A percentile compares a stretch with the other conserved stretches of the same genome.
phyloP scores from a whole-genome alignment of 805 yeast genomes.

The Pichia membranifaciens region DNA sequence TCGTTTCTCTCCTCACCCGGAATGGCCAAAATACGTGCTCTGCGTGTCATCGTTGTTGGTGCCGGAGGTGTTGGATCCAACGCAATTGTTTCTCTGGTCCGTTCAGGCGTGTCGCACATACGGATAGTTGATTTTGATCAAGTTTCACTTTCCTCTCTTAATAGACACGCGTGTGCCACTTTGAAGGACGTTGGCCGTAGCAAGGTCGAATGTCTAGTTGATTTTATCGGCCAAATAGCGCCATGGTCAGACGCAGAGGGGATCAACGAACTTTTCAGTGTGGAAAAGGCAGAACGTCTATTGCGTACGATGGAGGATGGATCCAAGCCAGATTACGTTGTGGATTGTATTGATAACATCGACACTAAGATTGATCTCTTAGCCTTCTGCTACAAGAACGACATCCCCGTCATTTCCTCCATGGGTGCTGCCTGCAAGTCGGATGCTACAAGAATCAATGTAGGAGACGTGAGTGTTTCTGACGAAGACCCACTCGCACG shows the following conservation, averaged over 20 bases:
- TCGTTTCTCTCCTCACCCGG: slow-evolving; percentile 90
- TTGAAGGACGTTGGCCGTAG: slow-evolving; percentile 86
- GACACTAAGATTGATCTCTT: slow-evolving; percentile 93
- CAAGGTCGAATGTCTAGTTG: slow-evolving; percentile 74
- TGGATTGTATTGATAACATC: slow-evolving; percentile 95
- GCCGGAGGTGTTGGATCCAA: slow-evolving; percentile 99
- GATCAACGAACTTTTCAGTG: slow-evolving; percentile 69
- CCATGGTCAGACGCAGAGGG: slow-evolving; percentile 93
- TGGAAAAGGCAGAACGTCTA: slow-evolving; percentile 57
- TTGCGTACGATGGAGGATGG: slow-evolving; percentile 31
- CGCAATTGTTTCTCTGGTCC: slow-evolving; percentile 83
- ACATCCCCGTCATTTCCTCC: slow-evolving; percentile 71
- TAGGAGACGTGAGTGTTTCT: slow-evolving; percentile 83
- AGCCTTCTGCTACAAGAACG: slow-evolving; percentile 57
- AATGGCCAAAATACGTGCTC: slow-evolving; percentile 61
- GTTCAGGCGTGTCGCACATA: slow-evolving; percentile 81
- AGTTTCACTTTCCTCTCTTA: slow-evolving; percentile 84
- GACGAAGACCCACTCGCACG: slow-evolving; percentile 93
- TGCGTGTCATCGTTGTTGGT: slow-evolving; percentile 76
- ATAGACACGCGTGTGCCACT: slow-evolving; percentile 94
- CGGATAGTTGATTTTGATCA: slow-evolving; percentile 93
- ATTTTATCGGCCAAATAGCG: slow-evolving; percentile 65
- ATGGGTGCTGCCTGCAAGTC: slow-evolving; percentile 98
- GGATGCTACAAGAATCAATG: slow-evolving; percentile 86
- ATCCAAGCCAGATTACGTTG: slow-evolving; percentile 66